These are phyloP conservation scores for Torulaspora pretoriensis DNA, from an alignment of 1,139 yeast species.

Conservation along the genomic window DNA sequence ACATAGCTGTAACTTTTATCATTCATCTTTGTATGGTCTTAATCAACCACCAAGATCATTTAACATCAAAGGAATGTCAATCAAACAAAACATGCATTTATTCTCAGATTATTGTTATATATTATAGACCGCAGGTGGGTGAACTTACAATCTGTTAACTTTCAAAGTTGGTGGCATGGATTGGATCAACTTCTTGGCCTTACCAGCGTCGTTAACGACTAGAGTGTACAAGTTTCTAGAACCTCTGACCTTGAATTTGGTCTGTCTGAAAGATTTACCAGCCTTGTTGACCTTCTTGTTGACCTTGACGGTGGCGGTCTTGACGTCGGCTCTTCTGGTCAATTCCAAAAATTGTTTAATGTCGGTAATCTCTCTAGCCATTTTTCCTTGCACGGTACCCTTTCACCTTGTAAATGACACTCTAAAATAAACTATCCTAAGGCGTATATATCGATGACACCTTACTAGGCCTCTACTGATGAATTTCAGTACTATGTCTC, in stretches of 20 bases:
- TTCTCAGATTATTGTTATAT: constrained; percentile 17
- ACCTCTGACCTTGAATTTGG: constrained; percentile 99
- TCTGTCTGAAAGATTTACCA: constrained; percentile 85
- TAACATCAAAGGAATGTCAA: constrained; percentile 2
- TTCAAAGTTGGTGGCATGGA: constrained; percentile 94
- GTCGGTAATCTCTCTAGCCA: constrained; percentile 75
- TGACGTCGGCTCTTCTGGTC: constrained; percentile 96
- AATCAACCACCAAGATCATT: neutral
- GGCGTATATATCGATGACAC: neutral
- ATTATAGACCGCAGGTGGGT: constrained; percentile 10
- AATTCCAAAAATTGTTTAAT: constrained; percentile 97
- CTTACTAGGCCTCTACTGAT: neutral
- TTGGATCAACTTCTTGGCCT: constrained; percentile 98
- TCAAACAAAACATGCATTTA: constrained; percentile 21
- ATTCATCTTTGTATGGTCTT: neutral
- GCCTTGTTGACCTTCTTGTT: constrained; percentile 81
- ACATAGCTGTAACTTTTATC: neutral
- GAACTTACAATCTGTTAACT: constrained; percentile 58
- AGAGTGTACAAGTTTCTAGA: constrained; percentile 91
- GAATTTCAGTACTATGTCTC: neutral
- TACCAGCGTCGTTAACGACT: constrained; percentile 92
- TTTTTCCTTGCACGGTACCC: constrained; percentile 17
- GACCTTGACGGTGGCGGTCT: constrained; percentile 84
- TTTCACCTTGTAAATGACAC: neutral
- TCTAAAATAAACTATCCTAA: neutral